Conservation (phyloP, 2,329 filamentous ascomycete species). For the Amesomyces nigricolor region DNA sequence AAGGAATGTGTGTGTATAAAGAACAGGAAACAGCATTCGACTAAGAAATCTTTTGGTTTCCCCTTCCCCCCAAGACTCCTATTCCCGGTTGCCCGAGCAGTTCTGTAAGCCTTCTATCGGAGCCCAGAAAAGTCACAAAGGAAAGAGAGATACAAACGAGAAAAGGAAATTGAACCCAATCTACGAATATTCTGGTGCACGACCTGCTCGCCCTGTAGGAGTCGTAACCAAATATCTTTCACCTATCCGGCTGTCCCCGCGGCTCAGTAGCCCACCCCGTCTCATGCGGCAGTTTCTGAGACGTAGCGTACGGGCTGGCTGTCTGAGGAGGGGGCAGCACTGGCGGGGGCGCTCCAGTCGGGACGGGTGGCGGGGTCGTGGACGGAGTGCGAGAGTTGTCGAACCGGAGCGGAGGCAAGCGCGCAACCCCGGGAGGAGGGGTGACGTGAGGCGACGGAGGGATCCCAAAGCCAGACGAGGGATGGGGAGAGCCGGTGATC, state of each 20-base stretch:
- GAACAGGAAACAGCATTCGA: background rate
- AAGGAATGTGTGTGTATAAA: background rate
- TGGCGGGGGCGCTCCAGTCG: slow-evolving; percentile 16
- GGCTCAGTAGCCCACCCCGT: slow-evolving; percentile 36
- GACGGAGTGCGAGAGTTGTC: slow-evolving; percentile 33
- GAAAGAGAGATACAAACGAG: background rate
- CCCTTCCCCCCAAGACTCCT: background rate
- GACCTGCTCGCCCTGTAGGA: too few species aligned
- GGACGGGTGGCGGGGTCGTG: slow-evolving; percentile 25
- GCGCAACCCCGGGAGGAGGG: slow-evolving; percentile 36
- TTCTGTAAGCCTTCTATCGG: slow-evolving; percentile 7
- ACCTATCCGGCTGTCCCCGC: slow-evolving; percentile 19
- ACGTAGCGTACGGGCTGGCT: slow-evolving; percentile 19
- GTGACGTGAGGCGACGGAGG: slow-evolving; percentile 36
- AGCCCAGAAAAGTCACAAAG: background rate
- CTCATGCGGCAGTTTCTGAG: slow-evolving; percentile 33
- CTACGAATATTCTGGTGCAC: too few species aligned
- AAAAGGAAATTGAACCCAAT: background rate
- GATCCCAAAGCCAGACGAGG: slow-evolving; percentile 35
- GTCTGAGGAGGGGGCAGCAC: slow-evolving; percentile 11
- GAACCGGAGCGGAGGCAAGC: slow-evolving; percentile 46
- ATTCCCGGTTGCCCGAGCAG: slow-evolving; percentile 10
- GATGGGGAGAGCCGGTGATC: slow-evolving; percentile 34
- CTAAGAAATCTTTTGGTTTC: background rate
- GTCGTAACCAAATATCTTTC: background rate